phyloP scores from a whole-genome alignment of 2,329 filamentous ascomycete species.

The Dactylonectria macrodidyma region DNA sequence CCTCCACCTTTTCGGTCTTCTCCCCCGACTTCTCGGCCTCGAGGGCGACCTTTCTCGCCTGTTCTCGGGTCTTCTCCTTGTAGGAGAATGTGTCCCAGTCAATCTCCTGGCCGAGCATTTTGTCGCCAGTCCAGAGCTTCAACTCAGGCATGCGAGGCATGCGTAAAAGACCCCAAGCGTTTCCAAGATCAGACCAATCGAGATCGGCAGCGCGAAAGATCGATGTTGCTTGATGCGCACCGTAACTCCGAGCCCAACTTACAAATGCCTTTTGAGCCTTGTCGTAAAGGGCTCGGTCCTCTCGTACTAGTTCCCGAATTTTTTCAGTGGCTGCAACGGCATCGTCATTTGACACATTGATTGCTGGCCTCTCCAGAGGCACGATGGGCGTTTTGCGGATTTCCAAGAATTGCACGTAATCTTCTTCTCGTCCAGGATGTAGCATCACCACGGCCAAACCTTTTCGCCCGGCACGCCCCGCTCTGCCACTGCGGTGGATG shows the following conservation, averaged over 20 bases:
- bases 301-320: slow-evolving; percentile 72
- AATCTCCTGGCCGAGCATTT: slow-evolving; percentile 72
- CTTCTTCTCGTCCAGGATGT: slow-evolving; percentile 87
- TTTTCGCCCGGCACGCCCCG: slow-evolving; percentile 88
- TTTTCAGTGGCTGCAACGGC: slow-evolving; percentile 69
- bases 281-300: slow-evolving; percentile 78
- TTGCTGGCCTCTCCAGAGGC: slow-evolving; percentile 69
- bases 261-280: slow-evolving; percentile 94
- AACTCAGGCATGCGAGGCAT: slow-evolving; percentile 96
- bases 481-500: slow-evolving; percentile 91
- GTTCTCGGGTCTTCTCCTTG: slow-evolving; percentile 80
- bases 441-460: slow-evolving; percentile 90
- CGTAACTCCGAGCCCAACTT: slow-evolving; percentile 92
- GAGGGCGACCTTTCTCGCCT: slow-evolving; percentile 72
- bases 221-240: slow-evolving; percentile 89
- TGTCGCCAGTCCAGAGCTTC: slow-evolving; percentile 79
- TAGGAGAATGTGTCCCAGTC: slow-evolving; percentile 80
- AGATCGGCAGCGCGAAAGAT: slow-evolving; percentile 89
- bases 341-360: slow-evolving; percentile 74
- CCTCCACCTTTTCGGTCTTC: slow-evolving; percentile 56
- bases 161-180: slow-evolving; percentile 87
- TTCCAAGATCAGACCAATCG: slow-evolving; percentile 86
- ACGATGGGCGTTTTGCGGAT: slow-evolving; percentile 89
- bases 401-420: slow-evolving; percentile 89
- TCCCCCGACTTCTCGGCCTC: slow-evolving; percentile 61